Base-by-base conservation (phyloP, 768 basidiomycete species). In the Hirschioporus abietinus region DNA sequence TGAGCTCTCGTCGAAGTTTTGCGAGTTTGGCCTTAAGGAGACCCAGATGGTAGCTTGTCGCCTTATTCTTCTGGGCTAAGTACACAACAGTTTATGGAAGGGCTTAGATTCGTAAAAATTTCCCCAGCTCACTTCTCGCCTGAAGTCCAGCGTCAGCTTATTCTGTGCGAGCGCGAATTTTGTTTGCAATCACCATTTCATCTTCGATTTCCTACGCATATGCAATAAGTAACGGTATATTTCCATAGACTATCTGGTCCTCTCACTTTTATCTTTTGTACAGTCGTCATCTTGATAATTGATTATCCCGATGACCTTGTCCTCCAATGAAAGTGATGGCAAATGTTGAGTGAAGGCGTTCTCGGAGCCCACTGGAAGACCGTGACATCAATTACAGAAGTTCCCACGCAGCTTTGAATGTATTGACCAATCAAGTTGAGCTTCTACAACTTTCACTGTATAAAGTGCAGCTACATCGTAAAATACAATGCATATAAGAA, bases 11-110 rank as follows among this genome's bases (percentile, higher is more conserved):
- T 69, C 94, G 85, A 60, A 99, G 90, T 76, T 99, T 99, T 63
- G 97, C 97, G 64, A 99, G 88, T 77, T 99, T 99, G 66, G 97
- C 96, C 78, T 98, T 98, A 76, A 98, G 88, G 80, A 96, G 93
- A 64, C 96, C 96, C 67, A 97, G 80, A 81, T 96, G 95, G 78
- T 96, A 96, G 80, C 93, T 94, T 71, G 92, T 94, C 80, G 92
- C 92, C 87, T 95, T 95, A 79, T 95, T 95, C 78, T 95, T 95
- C 83, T 95, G 93, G 74, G 93, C 93, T 95, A 77, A n/a, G 71
- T 12, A 61, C 60, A 34, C 25, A 60, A 27, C 15, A 61, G 24
- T 25, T 61, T 17, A 61, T 18, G 34, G 42, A 26, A 4, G 7
- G 20, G 34, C 7, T 62, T 64, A 60, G 26, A 63, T 10, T n/a